Evolutionary conservation across 768 basidiomycete genomes (phyloP).

Genomic region (Termitomyces sp.): DNA sequence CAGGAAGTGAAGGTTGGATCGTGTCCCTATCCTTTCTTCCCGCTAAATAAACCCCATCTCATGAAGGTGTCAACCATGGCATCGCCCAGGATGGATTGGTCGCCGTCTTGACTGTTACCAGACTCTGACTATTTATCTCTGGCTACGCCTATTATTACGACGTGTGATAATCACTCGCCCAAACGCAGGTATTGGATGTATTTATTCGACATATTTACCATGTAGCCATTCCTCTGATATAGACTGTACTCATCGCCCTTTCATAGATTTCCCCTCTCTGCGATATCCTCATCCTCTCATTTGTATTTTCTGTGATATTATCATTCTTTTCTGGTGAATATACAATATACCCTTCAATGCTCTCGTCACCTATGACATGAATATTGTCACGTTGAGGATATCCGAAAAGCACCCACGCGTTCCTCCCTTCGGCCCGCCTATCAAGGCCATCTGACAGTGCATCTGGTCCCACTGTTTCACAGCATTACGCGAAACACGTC

Average conservation of each 20-base stretch:
- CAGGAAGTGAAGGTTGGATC: slow-evolving; percentile 61
- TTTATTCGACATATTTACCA: slow-evolving; percentile 9
- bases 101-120: slow-evolving; percentile 68
- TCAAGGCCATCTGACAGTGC: slow-evolving; percentile 10
- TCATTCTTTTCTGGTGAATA: background rate
- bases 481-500: slow-evolving; percentile 4
- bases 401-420: background rate
- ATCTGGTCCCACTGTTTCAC: background rate
- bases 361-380: background rate
- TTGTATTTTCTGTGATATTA: background rate
- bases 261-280: background rate
- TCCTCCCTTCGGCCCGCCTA: background rate
- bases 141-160: background rate
- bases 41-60: background rate
- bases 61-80: slow-evolving; percentile 72
- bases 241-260: slow-evolving; percentile 4
- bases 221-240: background rate
- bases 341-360: background rate
- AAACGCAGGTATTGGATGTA: background rate
- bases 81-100: slow-evolving; percentile 80
- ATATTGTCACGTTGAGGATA: no score
- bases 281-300: background rate
- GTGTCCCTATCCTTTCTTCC: background rate
- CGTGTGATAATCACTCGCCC: background rate
- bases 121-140: background rate